Base-by-base conservation (phyloP, 75 land plant species). In the Cryptomeria japonica region DNA sequence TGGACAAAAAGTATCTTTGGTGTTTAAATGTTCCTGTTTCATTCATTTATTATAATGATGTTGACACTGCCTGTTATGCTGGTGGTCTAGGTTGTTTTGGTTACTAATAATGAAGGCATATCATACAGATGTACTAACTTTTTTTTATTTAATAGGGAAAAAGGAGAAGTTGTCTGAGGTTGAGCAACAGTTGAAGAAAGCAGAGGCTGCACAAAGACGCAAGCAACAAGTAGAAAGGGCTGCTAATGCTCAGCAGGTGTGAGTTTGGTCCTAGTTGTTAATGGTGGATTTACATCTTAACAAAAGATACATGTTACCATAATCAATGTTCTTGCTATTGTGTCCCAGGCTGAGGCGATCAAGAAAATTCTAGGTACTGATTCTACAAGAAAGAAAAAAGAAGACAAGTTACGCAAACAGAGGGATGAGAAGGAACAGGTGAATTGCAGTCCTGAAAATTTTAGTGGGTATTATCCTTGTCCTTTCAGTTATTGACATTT, bases 361-460 rank as follows among this genome's bases (percentile, higher is more conserved):
- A 95, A 95, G 87, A 97, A 96, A 90, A 97, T 97, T 70, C 89
- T 96, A 77, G 96, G 97, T 34, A 98, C 93, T 86, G 98, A 96
- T 86, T 94, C 99, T 28, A 85, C 87, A 47, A 91, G 94, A 89
- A 94, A 95, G 89, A 97, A 94, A 88, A 86, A 91, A 13, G 98
- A 96, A 89, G 96, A 94, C 16, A 93, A 95, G 75, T 83, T 77
- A 31, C 90, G 92, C 88, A 97, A 95, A 88, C 97, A 91, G 49
- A 90, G 88, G 53, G 96, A 95, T 86, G 99, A 94, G 79, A 83
- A 93, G 83, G 99, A 93, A 64, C 91, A 94, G 97, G 99, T 97
- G 88, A 8, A 79, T 15, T 28, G 22, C 37, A 2, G 28, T 39
- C 19, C 49, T 83, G 19, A 18, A 75, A 7, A 38, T 37, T 41